These are phyloP conservation scores for Entomortierella beljakovae DNA, from an alignment of 192 early-diverging fungal species.

Conservation along the genomic window DNA sequence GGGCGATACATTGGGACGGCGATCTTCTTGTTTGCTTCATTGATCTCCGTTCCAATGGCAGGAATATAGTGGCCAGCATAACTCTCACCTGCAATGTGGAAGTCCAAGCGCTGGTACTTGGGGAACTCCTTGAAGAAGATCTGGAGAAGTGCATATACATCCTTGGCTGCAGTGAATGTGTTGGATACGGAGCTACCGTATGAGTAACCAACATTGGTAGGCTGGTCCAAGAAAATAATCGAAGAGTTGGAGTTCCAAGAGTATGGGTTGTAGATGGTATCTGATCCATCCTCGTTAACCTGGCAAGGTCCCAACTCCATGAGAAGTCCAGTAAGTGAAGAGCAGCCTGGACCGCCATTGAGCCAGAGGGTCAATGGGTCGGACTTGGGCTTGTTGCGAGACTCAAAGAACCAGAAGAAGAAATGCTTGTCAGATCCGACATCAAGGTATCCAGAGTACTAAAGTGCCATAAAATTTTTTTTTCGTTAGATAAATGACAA, in stretches of 20 bases:
- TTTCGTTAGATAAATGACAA: neutral
- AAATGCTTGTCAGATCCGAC: constrained; percentile 80
- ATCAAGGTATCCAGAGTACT: constrained; percentile 86
- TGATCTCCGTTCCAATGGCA: constrained; percentile 85
- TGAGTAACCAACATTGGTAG: constrained; percentile 92
- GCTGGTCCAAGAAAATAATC: constrained; percentile 88
- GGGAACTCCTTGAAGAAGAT: constrained; percentile 89
- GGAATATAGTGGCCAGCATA: constrained; percentile 96
- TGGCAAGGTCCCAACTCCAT: constrained; percentile 93
- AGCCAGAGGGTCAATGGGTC: constrained; percentile 87
- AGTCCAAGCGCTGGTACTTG: constrained; percentile 81
- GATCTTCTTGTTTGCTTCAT: constrained; percentile 76
- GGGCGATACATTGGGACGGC: constrained; percentile 41
- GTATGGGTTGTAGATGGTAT: constrained; percentile 73
- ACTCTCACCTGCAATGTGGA: constrained; percentile 92
- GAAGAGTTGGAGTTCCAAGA: constrained; percentile 96
- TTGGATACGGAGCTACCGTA: constrained; percentile 81
- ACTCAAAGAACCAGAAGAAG: constrained; percentile 99
- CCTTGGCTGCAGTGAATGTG: constrained; percentile 82
- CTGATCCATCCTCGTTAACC: constrained; percentile 80
- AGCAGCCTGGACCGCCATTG: constrained; percentile 90
- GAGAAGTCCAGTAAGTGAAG: constrained; percentile 79
- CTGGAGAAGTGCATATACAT: constrained; percentile 94
- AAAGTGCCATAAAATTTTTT: neutral
- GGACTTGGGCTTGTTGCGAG: constrained; percentile 73